These are phyloP conservation scores for Zoysia matrella DNA, from an alignment of 202 grass and related monocot species.

Conservation along the genomic window DNA sequence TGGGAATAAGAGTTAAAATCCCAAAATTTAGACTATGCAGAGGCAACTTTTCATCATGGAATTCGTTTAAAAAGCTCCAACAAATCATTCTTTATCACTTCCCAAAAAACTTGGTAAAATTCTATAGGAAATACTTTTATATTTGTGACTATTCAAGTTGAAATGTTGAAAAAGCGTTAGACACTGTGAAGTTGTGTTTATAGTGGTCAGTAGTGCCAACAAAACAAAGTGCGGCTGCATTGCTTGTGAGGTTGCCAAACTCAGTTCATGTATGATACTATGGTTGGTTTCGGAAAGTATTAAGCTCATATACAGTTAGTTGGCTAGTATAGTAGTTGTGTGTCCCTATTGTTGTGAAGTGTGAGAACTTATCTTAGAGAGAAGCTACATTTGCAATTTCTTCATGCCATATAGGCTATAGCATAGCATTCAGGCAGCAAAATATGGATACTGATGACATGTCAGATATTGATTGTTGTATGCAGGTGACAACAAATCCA, in stretches of 20 bases:
- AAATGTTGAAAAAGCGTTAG: not conserved
- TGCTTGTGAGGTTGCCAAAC: not conserved
- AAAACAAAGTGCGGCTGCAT: not conserved
- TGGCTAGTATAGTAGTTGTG: not conserved
- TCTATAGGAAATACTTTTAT: not conserved
- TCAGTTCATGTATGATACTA: not conserved
- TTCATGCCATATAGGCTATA: not conserved
- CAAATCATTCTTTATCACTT: too few species aligned
- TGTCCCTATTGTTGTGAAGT: slow-evolving; percentile 24
- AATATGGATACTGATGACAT: slow-evolving; percentile 12
- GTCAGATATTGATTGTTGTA: slow-evolving; percentile 26
- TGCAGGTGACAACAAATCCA: slow-evolving; percentile 89
- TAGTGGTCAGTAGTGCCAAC: not conserved
- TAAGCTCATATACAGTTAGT: not conserved
- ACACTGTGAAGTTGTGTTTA: not conserved
- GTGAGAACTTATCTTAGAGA: not conserved
- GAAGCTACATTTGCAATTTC: slow-evolving; percentile 2
- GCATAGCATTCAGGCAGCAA: not conserved
- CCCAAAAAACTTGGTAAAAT: too few species aligned
- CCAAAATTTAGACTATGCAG: too few species aligned
- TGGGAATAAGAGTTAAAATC: too few species aligned
- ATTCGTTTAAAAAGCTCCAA: too few species aligned
- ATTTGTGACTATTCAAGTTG: not conserved
- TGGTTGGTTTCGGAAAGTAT: not conserved
- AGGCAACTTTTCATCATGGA: too few species aligned